Evolutionary conservation across 1,284 basidiomycete genomes (phyloP), one percentile per base, ranked within the genome.

Genomic region (Ustilago tritici): DNA sequence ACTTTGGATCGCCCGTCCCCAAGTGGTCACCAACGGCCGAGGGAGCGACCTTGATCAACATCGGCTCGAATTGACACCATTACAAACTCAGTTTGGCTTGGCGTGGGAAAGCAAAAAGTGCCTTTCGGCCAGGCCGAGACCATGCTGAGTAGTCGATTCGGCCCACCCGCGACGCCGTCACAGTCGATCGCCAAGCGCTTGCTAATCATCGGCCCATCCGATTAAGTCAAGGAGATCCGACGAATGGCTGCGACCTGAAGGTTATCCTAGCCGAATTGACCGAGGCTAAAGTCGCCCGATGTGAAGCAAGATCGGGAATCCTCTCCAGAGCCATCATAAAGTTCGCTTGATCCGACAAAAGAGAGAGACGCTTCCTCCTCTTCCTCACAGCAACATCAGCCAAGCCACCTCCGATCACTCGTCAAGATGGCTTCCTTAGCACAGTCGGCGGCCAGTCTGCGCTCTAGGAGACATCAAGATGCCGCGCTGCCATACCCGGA

Each of bases 371-470:
- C 36, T 38, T 14, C 34, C 14, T 23, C 12, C 36, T 40, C n/a
- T 17, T n/a, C 0, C 5, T 17, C 40, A 17, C 7, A 41, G 17
- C 36, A n/a, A 32, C 28, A 31, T 10, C 12, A 23, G n/a, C 46
- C n/a, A 8, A 23, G 19, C n/a, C 19, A 49, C 46, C 10, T 23
- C 46, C 46, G 8, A 50, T 31, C 23, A 31, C 36, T 41, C 38
- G 12, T 35, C 56, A 61, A 19, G 11, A 80, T 80, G 78, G 69
- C 76, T 3, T 77, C 76, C 34, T 54, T 79, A n/a, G 79, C 73
- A 36, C 73, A 76, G 17, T 74, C 76, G 23, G 57, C 70, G 10
- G 60, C 19, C 46, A 70, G 43, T 59, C 60, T 80, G 63, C 76
- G 79, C 55, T 80, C 79, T 17, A 65, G 79, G 34, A 67, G 65